These are phyloP conservation scores for Logfia minima DNA, from an alignment of 129 eudicot genomes.

Conservation along the genomic window DNA sequence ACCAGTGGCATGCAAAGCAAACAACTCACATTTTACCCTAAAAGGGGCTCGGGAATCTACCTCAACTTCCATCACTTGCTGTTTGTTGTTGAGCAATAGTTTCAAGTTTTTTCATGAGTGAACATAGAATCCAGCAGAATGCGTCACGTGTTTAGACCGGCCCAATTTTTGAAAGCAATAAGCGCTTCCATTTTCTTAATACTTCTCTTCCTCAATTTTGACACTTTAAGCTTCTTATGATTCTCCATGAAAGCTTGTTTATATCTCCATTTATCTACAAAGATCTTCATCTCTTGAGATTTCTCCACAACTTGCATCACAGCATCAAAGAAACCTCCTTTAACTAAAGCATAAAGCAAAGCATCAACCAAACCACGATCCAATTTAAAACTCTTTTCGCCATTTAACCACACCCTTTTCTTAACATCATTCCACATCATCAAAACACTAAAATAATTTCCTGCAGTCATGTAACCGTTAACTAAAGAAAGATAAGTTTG, in stretches of 20 bases:
- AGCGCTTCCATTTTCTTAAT: slow-evolving; percentile 81
- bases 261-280: slow-evolving; percentile 95
- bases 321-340: slow-evolving; percentile 95
- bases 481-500: slow-evolving; percentile 88
- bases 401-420: slow-evolving; percentile 46
- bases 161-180: slow-evolving; percentile 93
- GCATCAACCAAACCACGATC: slow-evolving; percentile 86
- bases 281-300: slow-evolving; percentile 84
- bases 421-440: slow-evolving; percentile 95
- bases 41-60: background rate
- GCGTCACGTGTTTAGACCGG: slow-evolving; percentile 62
- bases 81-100: background rate
- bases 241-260: slow-evolving; percentile 97
- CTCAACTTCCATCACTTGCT: background rate
- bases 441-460: slow-evolving; percentile 68
- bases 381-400: slow-evolving; percentile 50
- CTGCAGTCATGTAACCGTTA: slow-evolving; percentile 63
- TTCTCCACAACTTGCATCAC: slow-evolving; percentile 91
- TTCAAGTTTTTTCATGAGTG: background rate
- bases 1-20: background rate
- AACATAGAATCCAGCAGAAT: background rate
- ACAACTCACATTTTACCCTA: background rate
- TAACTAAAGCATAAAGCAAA: slow-evolving; percentile 82
- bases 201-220: slow-evolving; percentile 70
- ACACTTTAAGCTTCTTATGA: slow-evolving; percentile 78